Conservation (phyloP, 768 basidiomycete genomes). For the Inosperma sp. region DNA sequence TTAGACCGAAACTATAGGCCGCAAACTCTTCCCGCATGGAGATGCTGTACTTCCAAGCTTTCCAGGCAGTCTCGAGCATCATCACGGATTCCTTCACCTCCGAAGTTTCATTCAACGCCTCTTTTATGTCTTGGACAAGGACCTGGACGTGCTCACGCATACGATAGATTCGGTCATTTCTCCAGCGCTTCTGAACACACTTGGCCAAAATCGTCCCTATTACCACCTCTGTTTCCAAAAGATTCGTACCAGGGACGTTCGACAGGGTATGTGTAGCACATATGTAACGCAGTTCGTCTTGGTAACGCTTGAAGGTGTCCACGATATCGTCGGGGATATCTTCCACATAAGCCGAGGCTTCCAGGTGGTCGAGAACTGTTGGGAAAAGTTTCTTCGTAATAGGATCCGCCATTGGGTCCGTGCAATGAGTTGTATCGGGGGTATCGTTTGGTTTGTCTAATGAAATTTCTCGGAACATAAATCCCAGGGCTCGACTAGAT, state of each 20-base stretch:
- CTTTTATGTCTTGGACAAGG: slow-evolving; percentile 49
- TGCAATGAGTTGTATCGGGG: background rate
- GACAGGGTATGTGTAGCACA: slow-evolving; percentile 63
- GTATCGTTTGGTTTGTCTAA: slow-evolving; percentile 22
- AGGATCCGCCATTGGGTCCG: slow-evolving; percentile 27
- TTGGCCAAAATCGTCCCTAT: slow-evolving; percentile 69
- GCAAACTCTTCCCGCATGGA: background rate
- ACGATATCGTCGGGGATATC: slow-evolving; percentile 26
- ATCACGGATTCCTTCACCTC: background rate
- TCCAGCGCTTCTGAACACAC: slow-evolving; percentile 56
- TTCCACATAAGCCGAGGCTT: slow-evolving; percentile 23
- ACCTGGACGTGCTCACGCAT: slow-evolving; percentile 55
- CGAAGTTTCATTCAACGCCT: slow-evolving; percentile 9
- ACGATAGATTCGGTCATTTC: slow-evolving; percentile 52
- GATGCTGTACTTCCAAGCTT: background rate
- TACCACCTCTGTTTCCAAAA: slow-evolving; percentile 71
- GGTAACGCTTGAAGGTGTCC: slow-evolving; percentile 47
- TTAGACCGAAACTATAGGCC: background rate
- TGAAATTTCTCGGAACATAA: slow-evolving; percentile 59
- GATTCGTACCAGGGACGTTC: slow-evolving; percentile 45
- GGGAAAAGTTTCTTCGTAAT: slow-evolving; percentile 34
- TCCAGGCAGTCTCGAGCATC: background rate
- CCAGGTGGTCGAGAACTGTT: slow-evolving; percentile 29
- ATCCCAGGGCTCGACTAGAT: slow-evolving; percentile 65
- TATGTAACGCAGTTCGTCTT: slow-evolving; percentile 65